These are phyloP conservation scores for Poterioochromonas sp. DNA, from an alignment of 352 stramenopile genomes.

Conservation along the genomic window DNA sequence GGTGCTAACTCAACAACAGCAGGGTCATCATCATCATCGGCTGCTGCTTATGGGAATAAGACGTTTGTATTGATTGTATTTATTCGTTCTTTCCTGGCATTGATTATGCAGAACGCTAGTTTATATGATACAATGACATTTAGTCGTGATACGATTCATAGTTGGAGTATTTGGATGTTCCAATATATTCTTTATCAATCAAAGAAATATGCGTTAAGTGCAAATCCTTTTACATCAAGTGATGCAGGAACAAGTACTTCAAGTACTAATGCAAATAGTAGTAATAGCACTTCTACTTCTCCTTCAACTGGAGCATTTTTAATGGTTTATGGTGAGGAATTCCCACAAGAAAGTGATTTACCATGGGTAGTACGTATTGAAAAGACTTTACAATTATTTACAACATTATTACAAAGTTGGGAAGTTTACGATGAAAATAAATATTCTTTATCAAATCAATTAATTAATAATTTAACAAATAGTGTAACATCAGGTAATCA, in stretches of 20 bases:
- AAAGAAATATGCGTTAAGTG: not conserved
- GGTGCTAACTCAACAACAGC: too few species aligned
- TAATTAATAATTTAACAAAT: too few species aligned
- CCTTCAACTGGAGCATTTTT: not conserved
- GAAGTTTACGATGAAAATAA: too few species aligned
- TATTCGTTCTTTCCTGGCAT: constrained; percentile 15
- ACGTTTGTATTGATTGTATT: not conserved
- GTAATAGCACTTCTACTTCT: not conserved
- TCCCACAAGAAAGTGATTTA: not conserved
- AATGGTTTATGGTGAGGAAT: constrained; percentile 9
- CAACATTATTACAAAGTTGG: not conserved
- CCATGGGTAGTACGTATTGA: not conserved
- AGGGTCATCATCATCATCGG: too few species aligned
- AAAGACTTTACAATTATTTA: not conserved
- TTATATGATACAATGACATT: too few species aligned
- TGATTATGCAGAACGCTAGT: too few species aligned
- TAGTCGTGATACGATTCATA: not conserved
- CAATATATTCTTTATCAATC: too few species aligned
- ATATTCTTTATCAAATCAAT: too few species aligned
- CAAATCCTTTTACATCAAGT: too few species aligned
- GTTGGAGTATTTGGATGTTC: not conserved
- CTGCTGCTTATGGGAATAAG: not conserved
- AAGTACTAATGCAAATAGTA: not conserved
- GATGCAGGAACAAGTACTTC: not conserved
- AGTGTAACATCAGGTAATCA: too few species aligned